Evolutionary conservation across 805 yeast genomes (phyloP).

Genomic region (Blastobotrys peoriensis): DNA sequence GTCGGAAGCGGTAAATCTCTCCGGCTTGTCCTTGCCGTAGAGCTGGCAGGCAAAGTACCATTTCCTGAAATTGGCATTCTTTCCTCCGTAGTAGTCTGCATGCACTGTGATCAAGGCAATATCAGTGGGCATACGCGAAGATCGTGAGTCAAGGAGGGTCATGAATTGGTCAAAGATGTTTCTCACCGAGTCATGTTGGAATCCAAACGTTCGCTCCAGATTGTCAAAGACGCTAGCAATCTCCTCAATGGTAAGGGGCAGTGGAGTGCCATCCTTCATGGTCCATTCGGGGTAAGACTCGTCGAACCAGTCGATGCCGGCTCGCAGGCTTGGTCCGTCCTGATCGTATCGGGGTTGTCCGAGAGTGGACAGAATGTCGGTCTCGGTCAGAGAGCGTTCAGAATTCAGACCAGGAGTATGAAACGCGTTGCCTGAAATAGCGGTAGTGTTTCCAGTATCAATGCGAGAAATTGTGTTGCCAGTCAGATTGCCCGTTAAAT

Average conservation of each 20-base stretch:
- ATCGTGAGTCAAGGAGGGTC: constrained; percentile 77
- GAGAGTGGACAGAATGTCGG: too few species aligned
- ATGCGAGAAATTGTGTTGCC: too few species aligned
- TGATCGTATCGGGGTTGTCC: too few species aligned
- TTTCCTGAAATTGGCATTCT: constrained; percentile 74
- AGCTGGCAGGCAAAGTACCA: constrained; percentile 90
- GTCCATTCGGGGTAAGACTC: constrained; percentile 99
- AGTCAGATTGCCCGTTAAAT: too few species aligned
- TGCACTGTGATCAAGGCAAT: constrained; percentile 73
- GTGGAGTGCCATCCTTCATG: constrained; percentile 65
- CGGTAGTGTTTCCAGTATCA: too few species aligned
- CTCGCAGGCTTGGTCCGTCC: constrained; percentile 11
- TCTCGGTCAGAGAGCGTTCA: too few species aligned
- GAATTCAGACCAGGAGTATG: too few species aligned
- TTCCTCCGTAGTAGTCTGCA: constrained; percentile 90
- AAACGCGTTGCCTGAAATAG: too few species aligned
- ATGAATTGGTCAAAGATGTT: constrained; percentile 80
- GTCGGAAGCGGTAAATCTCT: constrained; percentile 20
- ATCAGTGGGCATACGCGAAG: constrained; percentile 68
- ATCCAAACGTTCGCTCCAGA: constrained; percentile 66
- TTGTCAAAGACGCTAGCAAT: constrained; percentile 56
- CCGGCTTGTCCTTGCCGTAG: constrained; percentile 70
- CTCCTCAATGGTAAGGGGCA: constrained; percentile 65
- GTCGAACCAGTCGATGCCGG: constrained; percentile 21
- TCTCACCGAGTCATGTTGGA: constrained; percentile 69